Percentiles rank a stretch among this genome's conserved stretches.
Conservation (phyloP, 306 rosid genomes). For the Citrullus amarus region DNA sequence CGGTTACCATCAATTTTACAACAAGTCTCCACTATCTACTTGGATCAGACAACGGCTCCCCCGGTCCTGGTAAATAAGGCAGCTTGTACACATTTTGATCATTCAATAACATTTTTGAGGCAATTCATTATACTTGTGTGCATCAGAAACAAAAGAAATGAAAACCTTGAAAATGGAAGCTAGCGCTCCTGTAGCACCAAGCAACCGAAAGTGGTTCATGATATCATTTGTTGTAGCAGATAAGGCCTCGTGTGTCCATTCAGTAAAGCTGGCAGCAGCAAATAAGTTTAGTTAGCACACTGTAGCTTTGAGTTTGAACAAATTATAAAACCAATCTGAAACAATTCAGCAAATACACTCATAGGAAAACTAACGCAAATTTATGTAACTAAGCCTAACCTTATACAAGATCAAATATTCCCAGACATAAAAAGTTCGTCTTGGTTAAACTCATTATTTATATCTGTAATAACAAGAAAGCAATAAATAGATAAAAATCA, state of each 20-base stretch:
- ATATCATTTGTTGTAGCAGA: slow-evolving; percentile 46
- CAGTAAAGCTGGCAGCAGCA: slow-evolving; percentile 56
- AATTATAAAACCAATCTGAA: background rate
- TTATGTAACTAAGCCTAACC: slow-evolving; percentile 2
- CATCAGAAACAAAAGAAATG: slow-evolving; percentile 8
- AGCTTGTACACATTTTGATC: too few relatives aligned
- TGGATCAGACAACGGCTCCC: too few relatives aligned
- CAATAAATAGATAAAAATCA: background rate
- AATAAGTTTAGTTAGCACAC: slow-evolving; percentile 18
- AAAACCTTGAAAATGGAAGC: slow-evolving; percentile 88
- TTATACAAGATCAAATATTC: background rate
- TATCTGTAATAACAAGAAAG: background rate
- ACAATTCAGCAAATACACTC: background rate
- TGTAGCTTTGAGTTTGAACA: background rate
- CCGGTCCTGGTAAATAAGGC: too few relatives aligned
- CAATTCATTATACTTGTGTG: too few relatives aligned
- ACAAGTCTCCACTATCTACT: too few relatives aligned
- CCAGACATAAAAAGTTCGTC: background rate
- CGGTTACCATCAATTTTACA: too few relatives aligned
- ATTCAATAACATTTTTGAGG: too few relatives aligned
- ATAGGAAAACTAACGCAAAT: background rate
- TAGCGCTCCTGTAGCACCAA: slow-evolving; percentile 65
- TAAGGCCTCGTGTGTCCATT: slow-evolving; percentile 75
- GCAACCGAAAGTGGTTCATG: slow-evolving; percentile 65
- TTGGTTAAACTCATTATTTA: background rate